Base-by-base conservation (phyloP, 306 rosid species). In the Acacia melanoxylon region DNA sequence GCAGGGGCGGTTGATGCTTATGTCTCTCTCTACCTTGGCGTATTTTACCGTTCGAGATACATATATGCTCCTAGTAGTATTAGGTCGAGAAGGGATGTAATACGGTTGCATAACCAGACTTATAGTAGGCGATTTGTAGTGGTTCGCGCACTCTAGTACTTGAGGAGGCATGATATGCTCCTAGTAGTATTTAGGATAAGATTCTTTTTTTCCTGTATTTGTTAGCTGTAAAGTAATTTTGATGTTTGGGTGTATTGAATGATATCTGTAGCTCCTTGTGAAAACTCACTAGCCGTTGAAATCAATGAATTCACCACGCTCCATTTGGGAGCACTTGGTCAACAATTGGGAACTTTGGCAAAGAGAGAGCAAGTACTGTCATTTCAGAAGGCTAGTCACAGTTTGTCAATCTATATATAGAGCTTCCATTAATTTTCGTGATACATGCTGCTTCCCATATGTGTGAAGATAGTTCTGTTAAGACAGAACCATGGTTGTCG, bases 1-100 rank as follows among this genome's bases (percentile, higher is more conserved):
- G 86, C 79, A 66, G 83, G 52, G 49, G 45, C 59, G 74, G 66
- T 33, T 49, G 40, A 58, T 48, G 73, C 52, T 46, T 74, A 77
- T 75, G 25, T 1, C 8, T n/a, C 44, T n/a, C n/a, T 40, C 45
- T 61, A 8, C 45, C 41, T 48, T 41, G 72, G 35, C 24, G 27
- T 58, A 61, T 48, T 48, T 48, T 48, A 48, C 70, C 73, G 62
- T 52, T 25, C 22, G 59, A 20, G 83, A 33, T 71, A 49, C 83
- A 51, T 40, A 29, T 82, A 11, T 37, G 41, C 41, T 37, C 41
- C 41, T n/a, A n/a, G n/a, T n/a, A n/a, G n/a, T n/a, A n/a, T n/a
- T n/a, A n/a, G n/a, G n/a, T n/a, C n/a, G n/a, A n/a, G n/a, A n/a
- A n/a, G n/a, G n/a, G n/a, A n/a, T n/a, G n/a, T n/a, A n/a, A n/a